Evolutionary conservation across 768 basidiomycete genomes (phyloP), one percentile per base, ranked within the genome.

Genomic region (Phaffia tasmanica): DNA sequence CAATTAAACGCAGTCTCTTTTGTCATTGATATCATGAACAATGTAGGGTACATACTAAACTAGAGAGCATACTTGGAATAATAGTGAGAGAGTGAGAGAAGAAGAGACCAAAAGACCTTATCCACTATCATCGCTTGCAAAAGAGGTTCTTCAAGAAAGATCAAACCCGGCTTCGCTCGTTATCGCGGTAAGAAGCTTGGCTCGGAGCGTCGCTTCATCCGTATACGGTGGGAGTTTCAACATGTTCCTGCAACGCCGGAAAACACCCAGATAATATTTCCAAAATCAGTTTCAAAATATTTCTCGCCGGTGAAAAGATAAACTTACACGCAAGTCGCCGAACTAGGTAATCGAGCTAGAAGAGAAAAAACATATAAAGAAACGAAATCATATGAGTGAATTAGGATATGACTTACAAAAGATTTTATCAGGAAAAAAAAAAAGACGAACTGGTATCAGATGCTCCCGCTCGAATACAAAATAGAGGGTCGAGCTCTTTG

Each of bases 81-180:
- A n/a, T n/a, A n/a, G 35, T 4, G 35, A 42, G 11, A 42, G 35
- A 42, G 11, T 4, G 4, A 42, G 11, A 42, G 35, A 42, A 42
- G 11, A 42, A 11, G 35, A 42, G 35, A 42, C 35, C 4, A 11
- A 42, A 42, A 42, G 35, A 5, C 35, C 4, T 42, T 11, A 11
- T 42, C 11, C 35, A 11, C 35, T 11, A 42, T 42, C 11, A 42
- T 42, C 4, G 11, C 4, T 11, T 11, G 11, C 11, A 42, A 11
- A 5, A 42, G 35, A 42, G 11, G 16, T 29, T 19, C 21, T 50
- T 71, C 73, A 95, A 14, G 92, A 95, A 59, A 97, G 79, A 78
- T 97, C 93, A 70, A 98, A 98, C 1, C 93, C 93, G 4, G 91
- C 89, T 51, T 85, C 86, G 0, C 89, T 84, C 54, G 81, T 86